Conservation (phyloP, 768 basidiomycete genomes). For the Trichaptum fuscoviolaceum region DNA sequence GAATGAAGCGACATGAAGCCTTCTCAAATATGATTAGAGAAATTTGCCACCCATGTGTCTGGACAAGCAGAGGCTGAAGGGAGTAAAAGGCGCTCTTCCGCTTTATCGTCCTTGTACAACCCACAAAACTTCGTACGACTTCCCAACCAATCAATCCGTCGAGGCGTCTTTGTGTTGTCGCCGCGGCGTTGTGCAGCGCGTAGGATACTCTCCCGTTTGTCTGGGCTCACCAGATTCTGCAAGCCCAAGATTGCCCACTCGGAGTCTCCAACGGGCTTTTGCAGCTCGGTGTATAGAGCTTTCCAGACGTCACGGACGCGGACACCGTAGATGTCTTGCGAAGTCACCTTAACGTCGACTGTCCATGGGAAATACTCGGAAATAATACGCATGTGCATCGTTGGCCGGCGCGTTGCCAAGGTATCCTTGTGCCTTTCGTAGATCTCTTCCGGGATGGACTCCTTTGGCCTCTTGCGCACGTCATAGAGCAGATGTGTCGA, state of each 20-base stretch:
- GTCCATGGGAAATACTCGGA: constrained; percentile 63
- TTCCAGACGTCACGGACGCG: constrained; percentile 38
- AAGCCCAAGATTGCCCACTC: constrained; percentile 57
- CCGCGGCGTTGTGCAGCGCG: constrained; percentile 26
- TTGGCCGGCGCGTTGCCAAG: constrained; percentile 31
- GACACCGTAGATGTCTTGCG: constrained; percentile 25
- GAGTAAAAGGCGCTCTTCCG: constrained; percentile 42
- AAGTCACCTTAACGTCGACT: constrained; percentile 51
- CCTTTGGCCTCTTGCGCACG: constrained; percentile 36
- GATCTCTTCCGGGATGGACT: constrained; percentile 36
- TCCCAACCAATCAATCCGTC: constrained; percentile 60
- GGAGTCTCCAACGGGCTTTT: constrained; percentile 53
- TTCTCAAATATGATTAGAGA: constrained; percentile 15
- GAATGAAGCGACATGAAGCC: not conserved
- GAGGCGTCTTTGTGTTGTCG: not conserved
- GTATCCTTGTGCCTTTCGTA: constrained; percentile 34
- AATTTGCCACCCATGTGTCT: constrained; percentile 59
- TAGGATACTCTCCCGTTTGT: constrained; percentile 46
- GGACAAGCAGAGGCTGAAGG: constrained; percentile 37
- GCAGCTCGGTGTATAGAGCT: constrained; percentile 42
- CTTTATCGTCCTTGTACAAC: constrained; percentile 55
- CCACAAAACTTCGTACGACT: constrained; percentile 56
- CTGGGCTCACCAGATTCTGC: constrained; percentile 38
- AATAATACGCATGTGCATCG: constrained; percentile 41
- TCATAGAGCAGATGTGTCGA: constrained; percentile 47